Base-by-base conservation (phyloP, 371 early-diverging fungal species). In the Thermomucor indicae-seudaticae region DNA sequence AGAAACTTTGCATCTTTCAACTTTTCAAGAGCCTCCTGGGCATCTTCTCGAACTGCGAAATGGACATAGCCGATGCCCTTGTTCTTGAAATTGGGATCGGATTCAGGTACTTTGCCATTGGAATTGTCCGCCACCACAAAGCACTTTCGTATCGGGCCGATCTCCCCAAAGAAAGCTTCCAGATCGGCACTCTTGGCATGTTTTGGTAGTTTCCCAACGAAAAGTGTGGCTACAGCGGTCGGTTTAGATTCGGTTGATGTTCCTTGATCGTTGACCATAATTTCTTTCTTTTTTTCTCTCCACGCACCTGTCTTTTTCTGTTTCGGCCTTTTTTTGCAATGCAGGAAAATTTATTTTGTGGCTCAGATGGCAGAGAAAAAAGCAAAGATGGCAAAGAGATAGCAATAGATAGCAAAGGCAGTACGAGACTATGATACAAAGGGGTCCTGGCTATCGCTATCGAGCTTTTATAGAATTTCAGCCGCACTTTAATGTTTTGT, bases 31-130 rank as follows among this genome's bases (percentile, higher is more conserved):
- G 97, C 97, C 22, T 80, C 69, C 37, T 75, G 72, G 3, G 96
- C 97, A 73, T 97, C 96, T 40, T 93, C 95, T 17, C 83, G 75
- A 24, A 95, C 58, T 3, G 91, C 94, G 70, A 65, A 96, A 49
- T 88, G 86, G 7, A 96, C 93, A 66, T 91, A 96, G 11, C 96
- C 96, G 61, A 79, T 91, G 1, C 96, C 96, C 44, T 81, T 85
- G 72, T 91, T 92, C 55, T 60, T 70, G 32, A 51, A 51, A 25
- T 43, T 53, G 22, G 53, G 55, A 50, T 38, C 57, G 47, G 38
- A 54, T 47, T 71, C 67, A n/a, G 67, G 60, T 16, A 52, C 57
- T 23, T 55, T 60, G 25, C 46, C 65, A 7, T 64, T 57, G n/a
- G 69, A 49, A 17, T 56, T 61, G 51, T 83, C 71, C 37, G 72